A percentile compares a stretch with the other conserved stretches of the same genome.
Conservation (phyloP, 2,329 filamentous ascomycete species). For the Lachnellula suecica region DNA sequence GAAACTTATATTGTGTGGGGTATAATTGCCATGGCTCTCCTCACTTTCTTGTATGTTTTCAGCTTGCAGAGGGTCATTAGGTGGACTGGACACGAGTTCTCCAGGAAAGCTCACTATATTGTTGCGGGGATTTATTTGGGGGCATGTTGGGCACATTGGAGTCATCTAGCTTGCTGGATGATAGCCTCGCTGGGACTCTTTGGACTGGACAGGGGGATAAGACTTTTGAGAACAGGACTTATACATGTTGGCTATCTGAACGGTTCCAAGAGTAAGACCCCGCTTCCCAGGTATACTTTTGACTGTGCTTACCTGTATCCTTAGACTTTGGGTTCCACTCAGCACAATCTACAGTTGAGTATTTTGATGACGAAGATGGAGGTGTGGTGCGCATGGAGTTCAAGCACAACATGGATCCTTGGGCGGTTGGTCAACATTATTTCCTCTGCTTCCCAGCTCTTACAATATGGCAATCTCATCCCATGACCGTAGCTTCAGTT, state of each 20-base stretch:
- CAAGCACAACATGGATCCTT: conserved; percentile 64
- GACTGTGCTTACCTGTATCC: no score
- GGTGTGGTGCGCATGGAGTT: conserved; percentile 68
- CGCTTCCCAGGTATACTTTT: no score
- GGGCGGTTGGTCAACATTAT: conserved; percentile 69
- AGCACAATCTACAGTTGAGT: conserved; percentile 47
- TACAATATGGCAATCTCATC: conserved; percentile 74
- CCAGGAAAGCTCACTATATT: conserved; percentile 72
- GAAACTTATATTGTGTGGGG: conserved; percentile 74
- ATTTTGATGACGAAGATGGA: conserved; percentile 60
- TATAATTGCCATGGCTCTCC: conserved; percentile 63
- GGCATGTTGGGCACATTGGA: conserved; percentile 76
- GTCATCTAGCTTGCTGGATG: conserved; percentile 65
- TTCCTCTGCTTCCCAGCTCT: conserved; percentile 75
- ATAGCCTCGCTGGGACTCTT: conserved; percentile 65
- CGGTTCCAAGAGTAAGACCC: conserved; percentile 28
- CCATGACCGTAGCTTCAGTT: conserved; percentile 76
- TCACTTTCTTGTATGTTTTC: conserved; percentile 60
- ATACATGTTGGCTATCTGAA: conserved; percentile 50
- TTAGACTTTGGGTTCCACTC: conserved; percentile 53
- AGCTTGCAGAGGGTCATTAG: conserved; percentile 59
- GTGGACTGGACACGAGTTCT: conserved; percentile 73
- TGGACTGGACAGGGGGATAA: conserved; percentile 60
- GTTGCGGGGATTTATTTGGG: conserved; percentile 74
- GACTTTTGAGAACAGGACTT: conserved; percentile 63